phyloP scores from a whole-genome alignment of 495 filamentous ascomycete genomes.

The Aspergillus taichungensis region DNA sequence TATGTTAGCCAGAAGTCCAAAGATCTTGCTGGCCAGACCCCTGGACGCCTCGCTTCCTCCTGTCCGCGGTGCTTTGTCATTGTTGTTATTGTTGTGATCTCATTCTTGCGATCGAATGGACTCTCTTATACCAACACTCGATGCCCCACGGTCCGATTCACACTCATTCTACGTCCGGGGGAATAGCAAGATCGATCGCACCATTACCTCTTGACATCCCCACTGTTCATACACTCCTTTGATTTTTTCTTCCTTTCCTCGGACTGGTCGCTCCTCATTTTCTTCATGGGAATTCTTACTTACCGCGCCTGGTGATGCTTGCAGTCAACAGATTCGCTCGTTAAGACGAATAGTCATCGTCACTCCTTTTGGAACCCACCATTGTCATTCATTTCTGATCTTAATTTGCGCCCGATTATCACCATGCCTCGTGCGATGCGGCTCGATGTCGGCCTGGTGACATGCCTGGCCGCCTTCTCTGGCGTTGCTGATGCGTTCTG shows the following conservation, averaged over 20 bases:
- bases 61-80: slow-evolving; percentile 8
- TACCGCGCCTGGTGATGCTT: slow-evolving; percentile 11
- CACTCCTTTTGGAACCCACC: slow-evolving; percentile 11
- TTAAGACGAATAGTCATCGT: slow-evolving; percentile 3
- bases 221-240: neutral
- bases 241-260: neutral
- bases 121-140: neutral
- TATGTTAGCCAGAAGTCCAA: slow-evolving; percentile 1
- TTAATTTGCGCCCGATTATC: neutral
- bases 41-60: neutral
- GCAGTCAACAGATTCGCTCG: slow-evolving; percentile 7
- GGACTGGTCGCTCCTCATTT: neutral
- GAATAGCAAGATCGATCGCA: neutral
- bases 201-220: neutral
- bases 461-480: slow-evolving; percentile 25
- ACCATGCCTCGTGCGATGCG: slow-evolving; percentile 14
- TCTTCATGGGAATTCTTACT: slow-evolving; percentile 6
- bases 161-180: neutral
- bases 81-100: slow-evolving; percentile 3
- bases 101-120: slow-evolving; percentile 1
- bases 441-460: slow-evolving; percentile 17
- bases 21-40: neutral
- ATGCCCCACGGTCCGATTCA: neutral
- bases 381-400: slow-evolving; percentile 9
- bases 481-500: slow-evolving; percentile 60